Percentiles rank a stretch among this genome's conserved stretches.
phyloP scores from a whole-genome alignment of 352 stramenopile species.

The Pythium apleroticum region DNA sequence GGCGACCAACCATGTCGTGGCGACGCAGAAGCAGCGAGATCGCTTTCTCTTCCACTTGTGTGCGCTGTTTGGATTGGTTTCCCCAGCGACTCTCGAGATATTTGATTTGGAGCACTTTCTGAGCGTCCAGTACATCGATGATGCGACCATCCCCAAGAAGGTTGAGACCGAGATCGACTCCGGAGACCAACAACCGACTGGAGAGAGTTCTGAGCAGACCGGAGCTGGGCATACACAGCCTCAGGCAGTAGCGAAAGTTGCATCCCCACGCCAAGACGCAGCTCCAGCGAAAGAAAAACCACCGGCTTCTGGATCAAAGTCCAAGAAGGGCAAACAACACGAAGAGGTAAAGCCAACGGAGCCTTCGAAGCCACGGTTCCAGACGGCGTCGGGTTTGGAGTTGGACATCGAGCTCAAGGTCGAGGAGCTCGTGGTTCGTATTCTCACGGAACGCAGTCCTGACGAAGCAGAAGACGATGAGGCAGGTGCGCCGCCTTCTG shows the following conservation, averaged over 20 bases:
- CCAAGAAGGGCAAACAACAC: slow-evolving; percentile 10
- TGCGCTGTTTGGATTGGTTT: slow-evolving; percentile 42
- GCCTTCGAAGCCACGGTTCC: slow-evolving; percentile 27
- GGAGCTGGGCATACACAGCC: neutral
- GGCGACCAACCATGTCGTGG: slow-evolving; percentile 51
- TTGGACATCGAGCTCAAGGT: slow-evolving; percentile 27
- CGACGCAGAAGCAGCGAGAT: slow-evolving; percentile 44
- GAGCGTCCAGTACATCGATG: slow-evolving; percentile 49
- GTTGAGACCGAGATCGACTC: neutral
- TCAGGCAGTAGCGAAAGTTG: neutral
- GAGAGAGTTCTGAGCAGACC: slow-evolving; percentile 11
- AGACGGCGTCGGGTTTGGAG: slow-evolving; percentile 23
- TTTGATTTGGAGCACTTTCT: slow-evolving; percentile 56
- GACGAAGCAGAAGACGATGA: slow-evolving; percentile 17
- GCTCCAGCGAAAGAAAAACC: neutral
- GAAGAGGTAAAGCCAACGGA: slow-evolving; percentile 29
- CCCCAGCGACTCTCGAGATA: neutral
- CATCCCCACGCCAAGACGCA: neutral
- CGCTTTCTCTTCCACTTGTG: slow-evolving; percentile 51
- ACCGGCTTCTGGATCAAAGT: neutral
- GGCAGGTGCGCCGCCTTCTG: neutral
- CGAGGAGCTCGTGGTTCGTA: slow-evolving; percentile 29
- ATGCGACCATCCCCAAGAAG: slow-evolving; percentile 22
- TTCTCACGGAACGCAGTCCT: slow-evolving; percentile 34
- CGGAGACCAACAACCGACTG: slow-evolving; percentile 1